A percentile compares a stretch with the other conserved stretches of the same genome.
Conservation (phyloP, 2,329 filamentous ascomycete species). For the Dothideomycetes sp. region DNA sequence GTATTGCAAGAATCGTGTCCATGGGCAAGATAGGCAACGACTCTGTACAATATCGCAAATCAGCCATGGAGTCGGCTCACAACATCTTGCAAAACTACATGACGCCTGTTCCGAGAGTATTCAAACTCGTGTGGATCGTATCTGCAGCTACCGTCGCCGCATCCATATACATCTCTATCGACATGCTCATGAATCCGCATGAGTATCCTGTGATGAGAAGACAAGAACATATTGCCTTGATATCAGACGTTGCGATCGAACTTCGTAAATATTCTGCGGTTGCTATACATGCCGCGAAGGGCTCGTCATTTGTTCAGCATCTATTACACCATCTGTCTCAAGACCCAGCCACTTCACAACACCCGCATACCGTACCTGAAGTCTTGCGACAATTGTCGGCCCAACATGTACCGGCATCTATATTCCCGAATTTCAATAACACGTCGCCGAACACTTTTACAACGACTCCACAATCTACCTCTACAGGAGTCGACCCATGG, state of each 20-base stretch:
- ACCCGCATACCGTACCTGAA: too few relatives aligned
- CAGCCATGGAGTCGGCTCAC: conserved; percentile 3
- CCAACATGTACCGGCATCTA: too few relatives aligned
- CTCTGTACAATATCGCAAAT: background rate
- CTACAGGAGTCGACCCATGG: too few relatives aligned
- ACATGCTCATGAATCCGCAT: conserved; percentile 5
- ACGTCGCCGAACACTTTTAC: too few relatives aligned
- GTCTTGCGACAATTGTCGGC: too few relatives aligned
- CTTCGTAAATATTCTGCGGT: background rate
- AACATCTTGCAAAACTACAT: conserved; percentile 2
- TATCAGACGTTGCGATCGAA: background rate
- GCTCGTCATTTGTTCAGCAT: background rate
- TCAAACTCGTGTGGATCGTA: conserved; percentile 9
- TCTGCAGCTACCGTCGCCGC: conserved; percentile 11
- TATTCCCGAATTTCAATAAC: too few relatives aligned
- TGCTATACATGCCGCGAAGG: conserved; percentile 9
- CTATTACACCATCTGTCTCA: conserved; percentile 1
- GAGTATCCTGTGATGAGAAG: conserved; percentile 1
- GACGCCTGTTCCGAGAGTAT: background rate
- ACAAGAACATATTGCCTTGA: background rate
- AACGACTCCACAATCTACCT: too few relatives aligned
- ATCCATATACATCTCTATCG: conserved; percentile 7
- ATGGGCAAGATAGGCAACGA: conserved; percentile 8
- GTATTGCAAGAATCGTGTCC: conserved; percentile 6
- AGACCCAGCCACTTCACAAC: conserved; percentile 4